Evolutionary conservation across 1,139 yeast species (phyloP).

Genomic region (Debaryomyces coudertii): DNA sequence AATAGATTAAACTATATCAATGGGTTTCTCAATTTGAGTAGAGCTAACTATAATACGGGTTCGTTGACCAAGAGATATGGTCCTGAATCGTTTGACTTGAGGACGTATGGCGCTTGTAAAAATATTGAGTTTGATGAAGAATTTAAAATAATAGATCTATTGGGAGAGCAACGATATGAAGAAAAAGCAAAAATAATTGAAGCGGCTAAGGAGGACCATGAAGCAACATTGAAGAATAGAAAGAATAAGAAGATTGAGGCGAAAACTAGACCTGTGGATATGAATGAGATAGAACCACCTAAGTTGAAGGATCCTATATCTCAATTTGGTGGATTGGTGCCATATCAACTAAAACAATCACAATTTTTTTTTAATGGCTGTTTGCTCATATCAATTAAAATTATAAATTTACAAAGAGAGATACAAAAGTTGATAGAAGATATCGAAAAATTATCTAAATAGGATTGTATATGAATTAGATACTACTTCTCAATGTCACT

Average conservation of each 20-base stretch:
- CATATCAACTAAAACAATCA: slow-evolving; percentile 42
- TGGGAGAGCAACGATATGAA: slow-evolving; percentile 6
- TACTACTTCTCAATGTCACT: slow-evolving; percentile 39
- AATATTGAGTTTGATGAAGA: slow-evolving; percentile 16
- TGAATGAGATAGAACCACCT: slow-evolving; percentile 4
- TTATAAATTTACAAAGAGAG: slow-evolving; percentile 29
- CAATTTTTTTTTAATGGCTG: slow-evolving; percentile 41
- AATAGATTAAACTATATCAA: slow-evolving; percentile 27
- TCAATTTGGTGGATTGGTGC: slow-evolving; percentile 57
- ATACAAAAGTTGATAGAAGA: slow-evolving; percentile 24
- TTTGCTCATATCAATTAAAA: slow-evolving; percentile 29
- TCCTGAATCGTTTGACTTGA: slow-evolving; percentile 29
- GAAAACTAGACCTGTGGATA: slow-evolving; percentile 1
- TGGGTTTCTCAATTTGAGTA: slow-evolving; percentile 40
- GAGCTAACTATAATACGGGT: slow-evolving; percentile 39
- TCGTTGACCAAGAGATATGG: slow-evolving; percentile 27
- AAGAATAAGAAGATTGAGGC: neutral
- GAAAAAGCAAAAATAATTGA: neutral
- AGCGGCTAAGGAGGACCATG: neutral
- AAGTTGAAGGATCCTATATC: slow-evolving; percentile 41
- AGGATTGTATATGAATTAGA: slow-evolving; percentile 5
- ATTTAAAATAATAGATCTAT: slow-evolving; percentile 19
- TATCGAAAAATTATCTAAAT: slow-evolving; percentile 17
- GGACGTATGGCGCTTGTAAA: slow-evolving; percentile 34
- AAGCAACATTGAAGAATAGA: slow-evolving; percentile 6